These are phyloP conservation scores for Tricholoma saponaceum DNA, from an alignment of 768 basidiomycete species.

Conservation along the genomic window DNA sequence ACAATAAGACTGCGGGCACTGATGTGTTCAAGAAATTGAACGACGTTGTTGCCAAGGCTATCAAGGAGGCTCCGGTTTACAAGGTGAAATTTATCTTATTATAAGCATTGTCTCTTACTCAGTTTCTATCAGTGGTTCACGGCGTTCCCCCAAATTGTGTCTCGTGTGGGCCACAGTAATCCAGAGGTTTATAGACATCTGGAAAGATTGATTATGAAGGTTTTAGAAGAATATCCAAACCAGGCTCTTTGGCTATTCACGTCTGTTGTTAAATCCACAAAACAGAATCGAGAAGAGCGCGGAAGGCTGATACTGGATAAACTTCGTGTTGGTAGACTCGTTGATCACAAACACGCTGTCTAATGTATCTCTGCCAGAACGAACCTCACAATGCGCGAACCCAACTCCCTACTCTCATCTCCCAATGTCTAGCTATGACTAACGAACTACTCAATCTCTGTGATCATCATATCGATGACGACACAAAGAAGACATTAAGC, in stretches of 20 bases:
- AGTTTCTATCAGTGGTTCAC: slow-evolving; percentile 74
- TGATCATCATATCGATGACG: slow-evolving; percentile 43
- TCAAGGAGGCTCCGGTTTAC: slow-evolving; percentile 66
- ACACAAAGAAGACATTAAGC: slow-evolving; percentile 33
- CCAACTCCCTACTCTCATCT: slow-evolving; percentile 46
- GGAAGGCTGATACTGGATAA: slow-evolving; percentile 56
- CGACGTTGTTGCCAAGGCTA: slow-evolving; percentile 46
- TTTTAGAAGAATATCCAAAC: slow-evolving; percentile 81
- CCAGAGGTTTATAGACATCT: slow-evolving; percentile 56
- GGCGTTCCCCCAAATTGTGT: slow-evolving; percentile 95
- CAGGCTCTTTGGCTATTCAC: slow-evolving; percentile 94
- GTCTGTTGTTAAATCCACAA: slow-evolving; percentile 83
- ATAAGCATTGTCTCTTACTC: slow-evolving; percentile 1
- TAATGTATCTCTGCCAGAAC: slow-evolving; percentile 27
- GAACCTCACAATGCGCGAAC: slow-evolving; percentile 39
- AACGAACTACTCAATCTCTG: slow-evolving; percentile 67
- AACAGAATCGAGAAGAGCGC: slow-evolving; percentile 51
- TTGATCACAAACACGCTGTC: neutral
- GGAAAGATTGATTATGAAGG: slow-evolving; percentile 59
- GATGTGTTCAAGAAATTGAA: slow-evolving; percentile 56
- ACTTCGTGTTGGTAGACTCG: slow-evolving; percentile 43
- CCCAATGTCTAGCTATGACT: slow-evolving; percentile 57
- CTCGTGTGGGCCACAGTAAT: slow-evolving; percentile 80
- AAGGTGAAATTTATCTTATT: slow-evolving; percentile 47
- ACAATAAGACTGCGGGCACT: slow-evolving; percentile 23